These are phyloP conservation scores for Termitomyces sp. DNA, from an alignment of 768 basidiomycete genomes.

Conservation along the genomic window DNA sequence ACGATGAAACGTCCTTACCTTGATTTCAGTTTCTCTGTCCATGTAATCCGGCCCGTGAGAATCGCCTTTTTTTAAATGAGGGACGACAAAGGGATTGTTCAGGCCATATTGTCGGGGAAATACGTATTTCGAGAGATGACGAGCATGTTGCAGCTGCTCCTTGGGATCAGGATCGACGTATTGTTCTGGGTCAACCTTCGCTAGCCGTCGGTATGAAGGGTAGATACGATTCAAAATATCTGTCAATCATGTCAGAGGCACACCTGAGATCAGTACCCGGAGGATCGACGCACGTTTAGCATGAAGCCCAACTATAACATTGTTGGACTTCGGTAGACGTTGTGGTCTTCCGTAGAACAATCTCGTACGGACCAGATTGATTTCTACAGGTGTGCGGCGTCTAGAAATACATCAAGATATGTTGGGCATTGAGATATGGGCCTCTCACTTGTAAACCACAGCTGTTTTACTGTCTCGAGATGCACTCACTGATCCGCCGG, in stretches of 20 bases:
- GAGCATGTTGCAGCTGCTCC: constrained; percentile 41
- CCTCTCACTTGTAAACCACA: neutral
- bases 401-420: constrained; percentile 17
- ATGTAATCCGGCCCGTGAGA: constrained; percentile 43
- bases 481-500: neutral
- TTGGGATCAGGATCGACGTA: constrained; percentile 41
- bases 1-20: constrained; percentile 32
- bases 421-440: neutral
- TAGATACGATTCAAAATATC: constrained; percentile 62
- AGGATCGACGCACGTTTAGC: constrained; percentile 45
- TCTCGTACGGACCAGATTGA: constrained; percentile 46
- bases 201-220: constrained; percentile 33
- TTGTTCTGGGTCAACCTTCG: constrained; percentile 17
- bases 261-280: neutral
- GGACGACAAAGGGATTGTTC: constrained; percentile 45
- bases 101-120: constrained; percentile 80
- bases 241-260: constrained; percentile 20
- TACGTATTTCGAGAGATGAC: constrained; percentile 75
- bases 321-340: constrained; percentile 40
- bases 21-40: constrained; percentile 66
- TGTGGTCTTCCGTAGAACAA: constrained; percentile 67
- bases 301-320: constrained; percentile 61
- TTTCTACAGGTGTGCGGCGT: constrained; percentile 37
- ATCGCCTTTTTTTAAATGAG: constrained; percentile 16
- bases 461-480: neutral